These are phyloP conservation scores for Pleurotus pulmonarius DNA, from an alignment of 768 basidiomycete genomes.

Conservation along the genomic window DNA sequence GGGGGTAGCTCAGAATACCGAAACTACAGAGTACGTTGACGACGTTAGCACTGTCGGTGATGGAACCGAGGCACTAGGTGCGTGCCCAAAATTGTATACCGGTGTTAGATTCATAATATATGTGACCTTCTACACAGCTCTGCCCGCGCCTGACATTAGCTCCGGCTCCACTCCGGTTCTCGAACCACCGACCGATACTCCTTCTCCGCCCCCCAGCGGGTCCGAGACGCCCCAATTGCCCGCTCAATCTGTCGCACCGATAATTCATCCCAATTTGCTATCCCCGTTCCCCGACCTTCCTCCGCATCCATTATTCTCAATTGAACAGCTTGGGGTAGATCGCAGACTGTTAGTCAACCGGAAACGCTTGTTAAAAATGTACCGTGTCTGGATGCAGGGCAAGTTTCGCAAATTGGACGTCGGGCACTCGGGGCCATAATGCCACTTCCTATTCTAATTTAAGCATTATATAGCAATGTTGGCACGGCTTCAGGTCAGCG, in stretches of 20 bases:
- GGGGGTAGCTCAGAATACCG: slow-evolving; percentile 17
- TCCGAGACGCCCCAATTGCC: slow-evolving; percentile 3
- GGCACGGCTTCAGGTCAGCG: background rate
- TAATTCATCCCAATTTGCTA: slow-evolving; percentile 38
- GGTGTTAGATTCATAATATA: too few species aligned
- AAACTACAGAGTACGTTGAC: slow-evolving; percentile 29
- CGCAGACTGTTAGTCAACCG: slow-evolving; percentile 88
- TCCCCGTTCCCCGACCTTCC: slow-evolving; percentile 25
- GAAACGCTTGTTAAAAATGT: slow-evolving; percentile 95
- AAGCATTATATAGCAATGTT: background rate
- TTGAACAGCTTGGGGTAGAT: slow-evolving; percentile 87
- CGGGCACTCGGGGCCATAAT: background rate
- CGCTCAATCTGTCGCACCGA: slow-evolving; percentile 2
- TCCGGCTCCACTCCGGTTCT: background rate
- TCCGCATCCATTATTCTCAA: slow-evolving; percentile 65
- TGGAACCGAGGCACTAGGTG: background rate
- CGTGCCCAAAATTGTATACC: too few species aligned
- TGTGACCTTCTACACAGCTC: too few species aligned
- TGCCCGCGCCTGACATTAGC: too few species aligned
- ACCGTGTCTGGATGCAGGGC: slow-evolving; percentile 92
- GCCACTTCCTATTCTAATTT: background rate
- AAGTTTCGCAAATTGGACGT: slow-evolving; percentile 63
- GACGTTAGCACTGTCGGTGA: slow-evolving; percentile 27
- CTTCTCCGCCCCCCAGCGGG: slow-evolving; percentile 1
- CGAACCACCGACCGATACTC: background rate